Conservation (phyloP, 2,329 filamentous ascomycete species). For the Monilinia vaccinii-corymbosi region DNA sequence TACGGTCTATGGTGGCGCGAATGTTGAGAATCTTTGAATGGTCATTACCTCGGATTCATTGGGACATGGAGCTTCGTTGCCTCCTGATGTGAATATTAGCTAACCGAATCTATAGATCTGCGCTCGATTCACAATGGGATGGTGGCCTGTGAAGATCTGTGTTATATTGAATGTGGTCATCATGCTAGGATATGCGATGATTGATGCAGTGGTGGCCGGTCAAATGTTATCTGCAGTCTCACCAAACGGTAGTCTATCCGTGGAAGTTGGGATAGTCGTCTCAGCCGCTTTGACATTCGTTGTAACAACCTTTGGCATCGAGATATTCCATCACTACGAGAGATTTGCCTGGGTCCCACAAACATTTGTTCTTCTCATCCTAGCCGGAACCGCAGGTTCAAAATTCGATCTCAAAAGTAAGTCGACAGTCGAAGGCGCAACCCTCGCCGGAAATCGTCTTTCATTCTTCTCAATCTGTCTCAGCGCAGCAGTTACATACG, state of each 20-base stretch:
- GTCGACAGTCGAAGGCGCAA: slow-evolving; percentile 32
- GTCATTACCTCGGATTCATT: not conserved
- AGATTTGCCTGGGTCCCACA: slow-evolving; percentile 59
- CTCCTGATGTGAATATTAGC: not conserved
- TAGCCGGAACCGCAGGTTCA: slow-evolving; percentile 51
- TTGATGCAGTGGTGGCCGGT: slow-evolving; percentile 57
- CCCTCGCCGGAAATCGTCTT: slow-evolving; percentile 47
- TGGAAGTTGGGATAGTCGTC: slow-evolving; percentile 59
- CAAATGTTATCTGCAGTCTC: slow-evolving; percentile 61
- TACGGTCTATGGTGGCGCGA: not conserved
- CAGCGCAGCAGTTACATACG: slow-evolving; percentile 55
- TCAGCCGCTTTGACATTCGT: slow-evolving; percentile 53
- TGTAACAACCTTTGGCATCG: slow-evolving; percentile 59
- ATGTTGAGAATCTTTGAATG: not conserved
- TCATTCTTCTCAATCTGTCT: slow-evolving; percentile 64
- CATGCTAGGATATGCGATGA: slow-evolving; percentile 51
- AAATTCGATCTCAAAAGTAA: slow-evolving; percentile 50
- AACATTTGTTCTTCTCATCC: slow-evolving; percentile 48
- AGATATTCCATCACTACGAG: slow-evolving; percentile 59
- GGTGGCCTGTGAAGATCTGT: slow-evolving; percentile 55
- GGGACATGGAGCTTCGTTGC: not conserved
- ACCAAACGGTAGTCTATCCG: slow-evolving; percentile 45
- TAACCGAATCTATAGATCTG: slow-evolving; percentile 29
- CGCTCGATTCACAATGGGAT: slow-evolving; percentile 53
- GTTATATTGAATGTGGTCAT: slow-evolving; percentile 54